Base-by-base conservation (phyloP, 2,329 filamentous ascomycete species). In the Domatiomyces globalis region DNA sequence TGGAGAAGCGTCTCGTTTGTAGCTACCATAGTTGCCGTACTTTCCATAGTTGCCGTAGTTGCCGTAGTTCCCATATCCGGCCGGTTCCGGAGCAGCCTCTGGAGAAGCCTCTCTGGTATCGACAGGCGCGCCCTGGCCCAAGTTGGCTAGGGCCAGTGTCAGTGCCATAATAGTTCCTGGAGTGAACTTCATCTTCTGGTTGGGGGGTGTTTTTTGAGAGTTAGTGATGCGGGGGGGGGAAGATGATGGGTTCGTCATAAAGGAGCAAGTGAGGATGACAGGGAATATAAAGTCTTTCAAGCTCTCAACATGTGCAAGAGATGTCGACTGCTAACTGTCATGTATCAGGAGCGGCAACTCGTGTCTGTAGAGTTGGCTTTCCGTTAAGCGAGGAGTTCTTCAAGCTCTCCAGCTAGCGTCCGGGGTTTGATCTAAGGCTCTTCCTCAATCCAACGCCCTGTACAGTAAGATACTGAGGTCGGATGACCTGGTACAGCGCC, bases 191-290 rank as follows among this genome's bases (percentile, higher is more conserved):
- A 19, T 43, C 54, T 17, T 43, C n/a, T 5, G 43, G 7, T 12
- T 54, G 59, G 22, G 54, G 43, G n/a, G 58, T 49, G 17, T 54
- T 53, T 27, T 57, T 20, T 12, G 22, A n/a, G 19, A n/a, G n/a
- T 20, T 45, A 12, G 9, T 3, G 18, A 27, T 6, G 19, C 2
- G 1, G 6, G n/a, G 19, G 9, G 7, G 9, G 9, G 19, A 20
- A n/a, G 22, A 20, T 10, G 43, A 20, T n/a, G 18, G n/a, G 15
- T 45, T 45, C 15, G n/a, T 15, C 10, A 10, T 2, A 20, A n/a
- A 19, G n/a, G 15, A 45, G 15, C 20, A 47, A 15, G 17, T 8
- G 27, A 17, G 43, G 17, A 45, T 20, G 9, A 45, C 18, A 45
- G 19, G 6, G 6, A 27, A 45, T 20, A 45, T 20, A 45, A 45